Conservation (phyloP, 1,284 basidiomycete species). For the Rhodofomes roseus region DNA sequence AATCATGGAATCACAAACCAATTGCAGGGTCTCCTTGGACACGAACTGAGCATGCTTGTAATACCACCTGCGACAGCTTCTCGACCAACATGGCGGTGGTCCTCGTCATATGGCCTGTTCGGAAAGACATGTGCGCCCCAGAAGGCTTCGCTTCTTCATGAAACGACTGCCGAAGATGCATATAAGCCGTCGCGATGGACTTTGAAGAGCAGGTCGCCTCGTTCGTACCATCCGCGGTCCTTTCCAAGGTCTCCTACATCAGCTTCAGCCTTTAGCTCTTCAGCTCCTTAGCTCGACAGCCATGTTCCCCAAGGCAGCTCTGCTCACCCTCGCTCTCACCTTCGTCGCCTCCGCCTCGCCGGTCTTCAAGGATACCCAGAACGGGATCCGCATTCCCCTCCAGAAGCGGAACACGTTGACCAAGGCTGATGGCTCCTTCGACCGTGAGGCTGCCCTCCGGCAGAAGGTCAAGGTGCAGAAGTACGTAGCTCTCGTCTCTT, state of each 20-base stretch:
- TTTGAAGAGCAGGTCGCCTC: background rate
- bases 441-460: conserved; percentile 13
- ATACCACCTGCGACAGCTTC: background rate
- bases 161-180: background rate
- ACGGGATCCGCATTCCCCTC: conserved; percentile 16
- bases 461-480: conserved; percentile 18
- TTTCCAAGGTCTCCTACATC: background rate
- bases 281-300: background rate
- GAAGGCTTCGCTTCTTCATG: background rate
- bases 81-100: background rate
- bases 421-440: conserved; percentile 20
- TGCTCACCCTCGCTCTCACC: conserved; percentile 18
- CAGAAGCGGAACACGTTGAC: conserved; percentile 18
- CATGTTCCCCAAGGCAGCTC: conserved; percentile 23
- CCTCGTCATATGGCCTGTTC: background rate
- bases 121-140: background rate
- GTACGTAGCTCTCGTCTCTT: conserved; percentile 4
- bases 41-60: background rate
- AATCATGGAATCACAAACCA: background rate
- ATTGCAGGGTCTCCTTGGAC: background rate
- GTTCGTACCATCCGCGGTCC: background rate
- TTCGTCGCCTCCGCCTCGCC: conserved; percentile 18
- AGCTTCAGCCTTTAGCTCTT: background rate
- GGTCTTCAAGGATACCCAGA: conserved; percentile 1
- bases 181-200: background rate